A percentile compares a stretch with the other conserved stretches of the same genome.
These are phyloP conservation scores for Pythium insidiosum DNA, from an alignment of 352 stramenopile genomes.

Conservation along the genomic window DNA sequence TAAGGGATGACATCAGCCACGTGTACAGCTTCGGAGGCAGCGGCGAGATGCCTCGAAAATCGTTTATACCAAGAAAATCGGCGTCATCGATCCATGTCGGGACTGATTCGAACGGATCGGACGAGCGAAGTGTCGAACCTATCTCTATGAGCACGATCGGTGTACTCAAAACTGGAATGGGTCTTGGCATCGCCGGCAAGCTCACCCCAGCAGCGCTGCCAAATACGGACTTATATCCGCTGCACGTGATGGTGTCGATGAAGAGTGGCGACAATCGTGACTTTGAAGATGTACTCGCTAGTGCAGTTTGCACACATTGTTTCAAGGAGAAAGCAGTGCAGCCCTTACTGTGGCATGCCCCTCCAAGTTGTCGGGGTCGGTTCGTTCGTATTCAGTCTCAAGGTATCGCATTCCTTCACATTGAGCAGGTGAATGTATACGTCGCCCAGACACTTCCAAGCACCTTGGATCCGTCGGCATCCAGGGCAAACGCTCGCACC, in stretches of 20 bases:
- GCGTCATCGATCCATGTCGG: background rate
- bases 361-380: constrained; percentile 38
- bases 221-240: constrained; percentile 24
- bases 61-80: too few relatives aligned
- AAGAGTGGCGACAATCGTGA: constrained; percentile 49
- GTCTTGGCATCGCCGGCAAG: background rate
- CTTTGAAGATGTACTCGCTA: constrained; percentile 45
- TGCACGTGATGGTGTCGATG: constrained; percentile 57
- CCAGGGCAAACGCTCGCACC: constrained; percentile 6
- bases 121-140: background rate
- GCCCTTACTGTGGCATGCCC: constrained; percentile 35
- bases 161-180: constrained; percentile 6
- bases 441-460: constrained; percentile 21
- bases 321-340: constrained; percentile 17
- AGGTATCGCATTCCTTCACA: constrained; percentile 35
- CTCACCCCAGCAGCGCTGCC: constrained; percentile 6
- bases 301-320: constrained; percentile 32
- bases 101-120: background rate
- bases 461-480: constrained; percentile 2
- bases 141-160: constrained; percentile 7
- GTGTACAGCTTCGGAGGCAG: constrained; percentile 1
- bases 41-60: too few relatives aligned
- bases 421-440: constrained; percentile 51
- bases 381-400: constrained; percentile 58
- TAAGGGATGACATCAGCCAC: constrained; percentile 15